phyloP scores from a whole-genome alignment of 2,329 filamentous ascomycete genomes.

The Domatiomyces globalis region DNA sequence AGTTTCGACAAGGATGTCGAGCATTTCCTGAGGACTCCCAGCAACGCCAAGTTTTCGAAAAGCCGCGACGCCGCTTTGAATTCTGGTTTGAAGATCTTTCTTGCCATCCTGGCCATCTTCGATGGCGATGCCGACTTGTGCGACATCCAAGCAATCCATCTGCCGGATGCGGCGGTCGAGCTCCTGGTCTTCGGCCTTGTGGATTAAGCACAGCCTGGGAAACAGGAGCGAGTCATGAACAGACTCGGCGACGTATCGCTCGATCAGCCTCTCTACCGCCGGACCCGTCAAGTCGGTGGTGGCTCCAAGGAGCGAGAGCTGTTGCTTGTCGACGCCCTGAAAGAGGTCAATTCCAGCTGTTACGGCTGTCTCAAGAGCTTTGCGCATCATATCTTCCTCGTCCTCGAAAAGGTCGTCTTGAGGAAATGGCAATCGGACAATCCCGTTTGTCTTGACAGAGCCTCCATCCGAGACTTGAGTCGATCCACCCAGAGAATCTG shows the following conservation, averaged over 20 bases:
- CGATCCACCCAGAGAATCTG: constrained; percentile 7
- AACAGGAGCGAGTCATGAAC: constrained; percentile 76
- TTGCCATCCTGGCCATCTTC: constrained; percentile 67
- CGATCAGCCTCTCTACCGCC: constrained; percentile 82
- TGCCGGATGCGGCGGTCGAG: constrained; percentile 80
- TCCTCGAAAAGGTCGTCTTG: constrained; percentile 67
- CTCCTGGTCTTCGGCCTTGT: constrained; percentile 69
- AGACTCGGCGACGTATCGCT: constrained; percentile 86
- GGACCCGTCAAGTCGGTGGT: constrained; percentile 89
- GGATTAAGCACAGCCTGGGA: constrained; percentile 62
- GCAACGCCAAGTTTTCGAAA: constrained; percentile 74
- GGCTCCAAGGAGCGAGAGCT: constrained; percentile 76
- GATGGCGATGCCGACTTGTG: constrained; percentile 79
- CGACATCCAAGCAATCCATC: constrained; percentile 88
- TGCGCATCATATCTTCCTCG: constrained; percentile 80
- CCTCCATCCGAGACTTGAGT: constrained; percentile 19
- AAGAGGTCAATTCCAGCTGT: constrained; percentile 91
- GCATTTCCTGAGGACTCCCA: constrained; percentile 76
- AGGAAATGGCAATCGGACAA: constrained; percentile 34
- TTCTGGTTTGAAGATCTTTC: constrained; percentile 60
- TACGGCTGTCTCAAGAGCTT: constrained; percentile 78
- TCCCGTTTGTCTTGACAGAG: constrained; percentile 24
- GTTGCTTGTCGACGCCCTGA: constrained; percentile 88
- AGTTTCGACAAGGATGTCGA: constrained; percentile 63
- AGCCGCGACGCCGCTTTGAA: constrained; percentile 68